Conservation (phyloP, 495 filamentous ascomycete genomes). For the Neurospora sp. region DNA sequence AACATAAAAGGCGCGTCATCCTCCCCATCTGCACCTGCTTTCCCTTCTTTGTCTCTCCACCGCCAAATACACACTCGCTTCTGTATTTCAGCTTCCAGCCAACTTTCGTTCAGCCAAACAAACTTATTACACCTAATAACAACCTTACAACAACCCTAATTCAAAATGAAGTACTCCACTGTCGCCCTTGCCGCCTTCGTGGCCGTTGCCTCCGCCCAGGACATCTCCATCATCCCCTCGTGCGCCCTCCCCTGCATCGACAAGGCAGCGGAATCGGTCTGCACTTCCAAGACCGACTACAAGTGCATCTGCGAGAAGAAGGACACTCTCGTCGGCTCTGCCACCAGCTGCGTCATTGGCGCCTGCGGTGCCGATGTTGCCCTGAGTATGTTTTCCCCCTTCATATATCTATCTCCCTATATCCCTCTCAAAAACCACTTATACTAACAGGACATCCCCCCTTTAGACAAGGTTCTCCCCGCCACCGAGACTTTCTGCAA, state of each 20-base stretch:
- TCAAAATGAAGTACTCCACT: slow-evolving; percentile 32
- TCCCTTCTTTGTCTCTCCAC: background rate
- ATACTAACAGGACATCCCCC: background rate
- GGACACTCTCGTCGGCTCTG: slow-evolving; percentile 18
- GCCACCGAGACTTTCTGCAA: slow-evolving; percentile 26
- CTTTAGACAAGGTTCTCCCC: slow-evolving; percentile 27
- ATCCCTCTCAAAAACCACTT: too few species aligned
- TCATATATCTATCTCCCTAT: too few species aligned
- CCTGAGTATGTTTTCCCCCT: slow-evolving; percentile 12
- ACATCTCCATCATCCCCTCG: slow-evolving; percentile 25
- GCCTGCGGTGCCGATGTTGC: slow-evolving; percentile 26
- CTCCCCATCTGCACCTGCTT: background rate
- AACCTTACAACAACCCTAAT: background rate
- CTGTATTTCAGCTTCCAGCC: background rate
- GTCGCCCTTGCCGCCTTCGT: slow-evolving; percentile 25
- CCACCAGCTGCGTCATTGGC: slow-evolving; percentile 28
- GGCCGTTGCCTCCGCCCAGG: slow-evolving; percentile 26
- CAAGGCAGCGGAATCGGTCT: slow-evolving; percentile 17
- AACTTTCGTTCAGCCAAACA: background rate
- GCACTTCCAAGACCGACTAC: slow-evolving; percentile 30
- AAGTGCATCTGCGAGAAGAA: slow-evolving; percentile 34
- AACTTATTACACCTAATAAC: background rate
- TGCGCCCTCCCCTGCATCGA: slow-evolving; percentile 33
- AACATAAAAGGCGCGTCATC: background rate
- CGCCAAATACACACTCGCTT: background rate